Conservation (phyloP, 768 basidiomycete species). For the Amanita muscaria region DNA sequence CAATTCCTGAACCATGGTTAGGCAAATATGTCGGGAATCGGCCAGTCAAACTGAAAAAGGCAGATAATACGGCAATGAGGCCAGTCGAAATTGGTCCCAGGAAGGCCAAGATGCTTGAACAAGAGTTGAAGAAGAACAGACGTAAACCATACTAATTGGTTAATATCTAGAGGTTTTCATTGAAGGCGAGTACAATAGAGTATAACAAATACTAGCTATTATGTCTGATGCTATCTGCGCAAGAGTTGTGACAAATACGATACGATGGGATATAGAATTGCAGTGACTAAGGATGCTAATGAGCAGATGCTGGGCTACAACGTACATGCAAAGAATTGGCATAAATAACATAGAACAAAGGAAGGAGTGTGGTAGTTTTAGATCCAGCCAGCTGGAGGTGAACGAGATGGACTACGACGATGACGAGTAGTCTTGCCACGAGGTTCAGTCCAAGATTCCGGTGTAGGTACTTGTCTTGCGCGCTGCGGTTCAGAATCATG, state of each 20-base stretch:
- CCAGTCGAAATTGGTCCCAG: slow-evolving; percentile 90
- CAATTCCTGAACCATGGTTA: slow-evolving; percentile 12
- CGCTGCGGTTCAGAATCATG: slow-evolving; percentile 12
- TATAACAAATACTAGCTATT: slow-evolving; percentile 5
- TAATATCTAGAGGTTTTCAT: not conserved
- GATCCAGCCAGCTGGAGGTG: slow-evolving; percentile 42
- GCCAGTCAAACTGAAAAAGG: slow-evolving; percentile 94
- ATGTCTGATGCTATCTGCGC: not conserved
- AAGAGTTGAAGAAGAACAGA: slow-evolving; percentile 86
- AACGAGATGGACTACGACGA: slow-evolving; percentile 19
- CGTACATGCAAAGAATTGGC: not conserved
- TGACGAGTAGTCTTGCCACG: slow-evolving; percentile 20
- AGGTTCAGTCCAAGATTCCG: slow-evolving; percentile 34
- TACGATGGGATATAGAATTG: slow-evolving; percentile 2
- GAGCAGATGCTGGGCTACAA: not conserved
- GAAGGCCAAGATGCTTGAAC: slow-evolving; percentile 87
- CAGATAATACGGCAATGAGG: slow-evolving; percentile 75
- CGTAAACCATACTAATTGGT: slow-evolving; percentile 65
- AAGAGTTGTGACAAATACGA: not conserved
- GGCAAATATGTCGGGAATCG: slow-evolving; percentile 98
- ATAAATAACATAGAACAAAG: slow-evolving; percentile 2
- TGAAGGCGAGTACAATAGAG: slow-evolving; percentile 3
- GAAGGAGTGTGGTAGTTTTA: slow-evolving; percentile 14
- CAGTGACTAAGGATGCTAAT: not conserved
- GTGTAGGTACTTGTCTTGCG: slow-evolving; percentile 30